phyloP scores from a whole-genome alignment of 179 eudicot species.

The Kewa caespitosa region DNA sequence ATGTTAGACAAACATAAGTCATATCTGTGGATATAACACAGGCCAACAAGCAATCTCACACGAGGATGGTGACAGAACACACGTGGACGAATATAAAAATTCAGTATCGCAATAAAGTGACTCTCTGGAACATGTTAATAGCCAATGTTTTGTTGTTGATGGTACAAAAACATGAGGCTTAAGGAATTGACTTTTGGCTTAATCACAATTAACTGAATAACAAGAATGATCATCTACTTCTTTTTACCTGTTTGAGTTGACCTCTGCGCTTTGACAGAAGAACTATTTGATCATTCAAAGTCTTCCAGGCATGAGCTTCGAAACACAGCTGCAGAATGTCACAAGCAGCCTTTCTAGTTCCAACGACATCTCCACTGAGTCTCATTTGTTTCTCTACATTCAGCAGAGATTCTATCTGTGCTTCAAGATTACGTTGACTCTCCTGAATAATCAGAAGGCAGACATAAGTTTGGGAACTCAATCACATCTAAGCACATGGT shows the following conservation, averaged over 20 bases:
- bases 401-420: constrained; percentile 69
- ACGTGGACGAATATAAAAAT: neutral
- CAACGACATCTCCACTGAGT: constrained; percentile 77
- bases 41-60: neutral
- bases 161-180: neutral
- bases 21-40: too few species aligned
- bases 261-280: constrained; percentile 88
- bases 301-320: constrained; percentile 78
- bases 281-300: constrained; percentile 84
- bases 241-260: constrained; percentile 82
- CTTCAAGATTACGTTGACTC: constrained; percentile 53
- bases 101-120: neutral
- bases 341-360: constrained; percentile 64
- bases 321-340: constrained; percentile 76
- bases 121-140: too few species aligned
- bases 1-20: neutral
- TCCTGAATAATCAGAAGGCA: constrained; percentile 40
- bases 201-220: neutral
- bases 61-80: neutral
- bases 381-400: constrained; percentile 92
- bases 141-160: neutral
- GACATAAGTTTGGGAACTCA: neutral
- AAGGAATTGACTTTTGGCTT: neutral
- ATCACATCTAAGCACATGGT: neutral
- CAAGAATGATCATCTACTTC: neutral